phyloP scores from a whole-genome alignment of 2,329 filamentous ascomycete species.

The Plectosphaerella cucumerina region DNA sequence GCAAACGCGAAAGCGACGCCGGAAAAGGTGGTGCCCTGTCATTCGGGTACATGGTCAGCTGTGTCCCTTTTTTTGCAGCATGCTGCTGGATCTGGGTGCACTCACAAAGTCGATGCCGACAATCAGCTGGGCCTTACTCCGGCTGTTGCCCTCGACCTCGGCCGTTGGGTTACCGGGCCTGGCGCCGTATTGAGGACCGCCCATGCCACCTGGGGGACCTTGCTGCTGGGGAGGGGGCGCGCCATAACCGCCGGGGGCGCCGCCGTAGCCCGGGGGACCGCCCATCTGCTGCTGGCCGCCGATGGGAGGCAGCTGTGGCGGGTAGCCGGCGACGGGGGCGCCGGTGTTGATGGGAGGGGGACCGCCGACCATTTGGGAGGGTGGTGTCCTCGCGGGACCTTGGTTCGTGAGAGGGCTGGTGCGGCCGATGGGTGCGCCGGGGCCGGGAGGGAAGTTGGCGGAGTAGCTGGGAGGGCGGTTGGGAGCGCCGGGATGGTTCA shows the following conservation, averaged over 20 bases:
- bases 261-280: conserved; percentile 42
- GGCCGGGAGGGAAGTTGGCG: conserved; percentile 45
- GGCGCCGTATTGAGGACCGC: conserved; percentile 11
- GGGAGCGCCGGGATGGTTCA: conserved; percentile 59
- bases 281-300: conserved; percentile 24
- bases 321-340: conserved; percentile 54
- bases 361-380: conserved; percentile 58
- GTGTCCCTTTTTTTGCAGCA: background rate
- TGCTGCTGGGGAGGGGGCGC: conserved; percentile 27
- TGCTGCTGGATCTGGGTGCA: conserved; percentile 4
- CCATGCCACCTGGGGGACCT: conserved; percentile 30
- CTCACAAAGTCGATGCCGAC: conserved; percentile 98
- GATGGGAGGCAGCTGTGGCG: conserved; percentile 45
- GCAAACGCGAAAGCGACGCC: conserved; percentile 96
- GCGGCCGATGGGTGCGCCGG: conserved; percentile 46
- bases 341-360: conserved; percentile 65
- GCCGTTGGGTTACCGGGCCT: conserved; percentile 43
- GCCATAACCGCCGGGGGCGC: conserved; percentile 42
- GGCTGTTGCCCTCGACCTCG: conserved; percentile 83
- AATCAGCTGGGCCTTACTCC: conserved; percentile 94
- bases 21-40: conserved; percentile 91
- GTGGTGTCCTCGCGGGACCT: conserved; percentile 49
- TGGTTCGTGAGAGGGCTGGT: conserved; percentile 47
- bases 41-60: background rate
- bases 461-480: conserved; percentile 62